These are phyloP conservation scores for Rhodotorula taiwanensis DNA, from an alignment of 768 basidiomycete genomes.

Conservation along the genomic window DNA sequence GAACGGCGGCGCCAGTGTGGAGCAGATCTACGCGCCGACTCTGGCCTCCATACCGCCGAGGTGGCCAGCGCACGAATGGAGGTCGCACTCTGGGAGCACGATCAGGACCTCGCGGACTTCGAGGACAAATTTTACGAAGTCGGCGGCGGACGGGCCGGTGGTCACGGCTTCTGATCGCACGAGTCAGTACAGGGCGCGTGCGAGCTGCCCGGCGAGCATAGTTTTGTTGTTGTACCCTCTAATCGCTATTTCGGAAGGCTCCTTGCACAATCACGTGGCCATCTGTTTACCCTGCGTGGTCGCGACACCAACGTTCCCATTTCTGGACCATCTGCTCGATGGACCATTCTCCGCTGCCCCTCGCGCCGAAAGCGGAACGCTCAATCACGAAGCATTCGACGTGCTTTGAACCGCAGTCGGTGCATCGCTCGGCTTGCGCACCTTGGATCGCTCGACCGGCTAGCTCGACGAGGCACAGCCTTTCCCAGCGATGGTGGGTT, in stretches of 20 bases:
- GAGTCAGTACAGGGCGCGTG: too few relatives aligned
- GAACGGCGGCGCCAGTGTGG: slow-evolving; percentile 6
- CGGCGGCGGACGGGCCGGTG: slow-evolving; percentile 27
- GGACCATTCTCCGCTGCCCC: slow-evolving; percentile 2
- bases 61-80: background rate
- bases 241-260: too few relatives aligned
- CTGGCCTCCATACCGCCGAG: background rate
- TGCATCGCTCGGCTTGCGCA: background rate
- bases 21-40: background rate
- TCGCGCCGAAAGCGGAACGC: background rate
- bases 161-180: slow-evolving; percentile 19
- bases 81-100: slow-evolving; percentile 25
- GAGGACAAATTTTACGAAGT: slow-evolving; percentile 30
- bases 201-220: too few relatives aligned
- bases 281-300: too few relatives aligned
- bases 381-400: slow-evolving; percentile 22
- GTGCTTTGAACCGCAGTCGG: slow-evolving; percentile 20
- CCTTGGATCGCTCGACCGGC: background rate
- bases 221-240: too few relatives aligned
- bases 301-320: slow-evolving; percentile 25
- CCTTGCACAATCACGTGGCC: too few relatives aligned
- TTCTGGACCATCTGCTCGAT: slow-evolving; percentile 18
- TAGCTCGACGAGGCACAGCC: slow-evolving; percentile 31
- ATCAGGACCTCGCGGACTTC: slow-evolving; percentile 23
- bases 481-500: slow-evolving; percentile 28